phyloP scores from a whole-genome alignment of 768 basidiomycete species.

The Tylopilus balloui region DNA sequence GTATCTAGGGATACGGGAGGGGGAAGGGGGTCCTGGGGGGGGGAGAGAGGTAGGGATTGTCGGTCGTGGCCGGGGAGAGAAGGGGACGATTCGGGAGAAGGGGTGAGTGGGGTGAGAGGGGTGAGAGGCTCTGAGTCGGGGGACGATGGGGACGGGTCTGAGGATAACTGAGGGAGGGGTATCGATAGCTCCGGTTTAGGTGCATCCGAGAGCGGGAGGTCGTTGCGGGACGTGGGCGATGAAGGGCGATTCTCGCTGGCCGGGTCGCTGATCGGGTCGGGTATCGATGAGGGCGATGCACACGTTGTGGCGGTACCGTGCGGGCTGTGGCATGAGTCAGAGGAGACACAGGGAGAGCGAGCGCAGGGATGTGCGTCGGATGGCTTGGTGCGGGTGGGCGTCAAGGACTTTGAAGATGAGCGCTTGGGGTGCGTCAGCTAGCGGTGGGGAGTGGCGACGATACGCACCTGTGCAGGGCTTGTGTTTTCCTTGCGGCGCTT shows the following conservation, averaged over 20 bases:
- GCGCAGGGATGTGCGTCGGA: constrained; percentile 6
- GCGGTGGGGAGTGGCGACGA: background rate
- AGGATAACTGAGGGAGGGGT: background rate
- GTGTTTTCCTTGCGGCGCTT: constrained; percentile 25
- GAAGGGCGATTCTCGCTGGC: background rate
- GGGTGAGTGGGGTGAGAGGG: constrained; percentile 22
- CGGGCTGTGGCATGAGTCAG: constrained; percentile 1
- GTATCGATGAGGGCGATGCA: background rate
- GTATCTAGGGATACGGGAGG: constrained; percentile 5
- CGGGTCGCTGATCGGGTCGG: constrained; percentile 3
- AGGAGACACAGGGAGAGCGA: background rate
- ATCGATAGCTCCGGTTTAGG: constrained; percentile 1
- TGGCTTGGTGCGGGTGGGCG: background rate
- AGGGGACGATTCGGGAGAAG: constrained; percentile 20
- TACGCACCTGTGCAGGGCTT: background rate
- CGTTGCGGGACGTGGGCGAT: background rate
- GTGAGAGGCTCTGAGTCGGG: constrained; percentile 13
- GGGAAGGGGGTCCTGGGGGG: constrained; percentile 8
- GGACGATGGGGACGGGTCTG: background rate
- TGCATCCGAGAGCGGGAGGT: background rate
- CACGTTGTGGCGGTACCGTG: constrained; percentile 5
- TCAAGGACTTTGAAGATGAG: constrained; percentile 5
- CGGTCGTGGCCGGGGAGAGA: constrained; percentile 26
- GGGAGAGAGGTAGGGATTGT: constrained; percentile 6
- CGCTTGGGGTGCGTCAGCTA: constrained; percentile 13